phyloP scores from a whole-genome alignment of 345 rosid species.

The Populus simonii region DNA sequence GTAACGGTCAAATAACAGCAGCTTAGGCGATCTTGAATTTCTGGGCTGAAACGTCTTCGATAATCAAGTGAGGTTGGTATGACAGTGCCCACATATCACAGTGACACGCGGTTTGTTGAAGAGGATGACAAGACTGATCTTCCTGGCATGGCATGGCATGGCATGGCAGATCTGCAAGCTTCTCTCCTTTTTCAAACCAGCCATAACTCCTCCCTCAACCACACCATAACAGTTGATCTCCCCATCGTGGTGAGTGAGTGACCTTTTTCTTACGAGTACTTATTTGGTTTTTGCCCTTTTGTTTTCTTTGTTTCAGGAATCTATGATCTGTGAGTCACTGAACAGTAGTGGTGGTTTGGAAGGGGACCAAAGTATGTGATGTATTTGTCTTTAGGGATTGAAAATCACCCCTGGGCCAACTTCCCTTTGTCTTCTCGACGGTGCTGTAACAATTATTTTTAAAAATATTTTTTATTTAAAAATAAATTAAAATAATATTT shows the following conservation, averaged over 20 bases:
- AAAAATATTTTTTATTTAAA: no score
- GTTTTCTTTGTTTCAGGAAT: background rate
- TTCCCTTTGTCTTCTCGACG: constrained; percentile 6
- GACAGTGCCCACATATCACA: background rate
- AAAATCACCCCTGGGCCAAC: constrained; percentile 16
- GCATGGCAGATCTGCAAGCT: background rate
- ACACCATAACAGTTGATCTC: background rate
- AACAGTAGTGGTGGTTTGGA: background rate
- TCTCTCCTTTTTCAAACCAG: background rate
- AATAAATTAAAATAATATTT: no score
- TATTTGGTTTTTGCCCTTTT: background rate
- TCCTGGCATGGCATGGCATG: background rate
- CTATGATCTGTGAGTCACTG: background rate
- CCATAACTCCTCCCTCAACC: background rate
- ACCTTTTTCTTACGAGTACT: background rate
- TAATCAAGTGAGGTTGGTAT: background rate
- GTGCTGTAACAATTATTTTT: fast-evolving
- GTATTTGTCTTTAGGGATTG: constrained; percentile 3
- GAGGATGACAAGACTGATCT: background rate
- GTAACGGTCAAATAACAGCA: background rate
- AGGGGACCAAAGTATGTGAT: background rate
- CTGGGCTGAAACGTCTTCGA: background rate
- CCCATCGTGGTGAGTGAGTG: background rate
- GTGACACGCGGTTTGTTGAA: background rate
- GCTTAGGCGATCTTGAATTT: background rate